Evolutionary conservation across 2,329 filamentous ascomycete species (phyloP).

Genomic region (Arthrobotrys megalospora): DNA sequence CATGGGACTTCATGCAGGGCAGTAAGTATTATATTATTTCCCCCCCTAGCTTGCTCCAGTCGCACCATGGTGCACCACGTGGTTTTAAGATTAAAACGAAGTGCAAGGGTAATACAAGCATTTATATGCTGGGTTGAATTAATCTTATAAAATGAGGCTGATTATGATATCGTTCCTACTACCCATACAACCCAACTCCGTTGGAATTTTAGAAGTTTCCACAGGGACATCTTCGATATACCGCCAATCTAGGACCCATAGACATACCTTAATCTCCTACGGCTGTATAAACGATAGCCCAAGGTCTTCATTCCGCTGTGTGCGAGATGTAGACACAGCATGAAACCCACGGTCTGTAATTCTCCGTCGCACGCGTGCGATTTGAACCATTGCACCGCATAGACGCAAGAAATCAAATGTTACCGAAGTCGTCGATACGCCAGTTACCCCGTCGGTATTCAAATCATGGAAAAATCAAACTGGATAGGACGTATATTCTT

Average conservation of each 20-base stretch:
- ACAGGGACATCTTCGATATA: neutral
- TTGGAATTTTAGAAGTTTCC: neutral
- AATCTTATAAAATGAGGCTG: neutral
- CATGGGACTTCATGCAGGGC: too few species aligned
- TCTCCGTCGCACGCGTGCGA: neutral
- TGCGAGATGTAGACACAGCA: neutral
- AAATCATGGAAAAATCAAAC: neutral
- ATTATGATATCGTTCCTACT: neutral
- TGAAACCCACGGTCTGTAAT: neutral
- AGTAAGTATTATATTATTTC: too few species aligned
- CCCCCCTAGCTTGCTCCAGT: too few species aligned
- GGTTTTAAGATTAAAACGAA: neutral
- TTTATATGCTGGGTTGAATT: neutral
- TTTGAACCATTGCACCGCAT: constrained; percentile 9
- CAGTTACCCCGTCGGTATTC: neutral
- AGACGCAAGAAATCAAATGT: neutral
- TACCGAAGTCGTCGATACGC: neutral
- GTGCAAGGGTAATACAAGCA: neutral
- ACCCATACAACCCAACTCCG: neutral
- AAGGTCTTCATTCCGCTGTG: neutral
- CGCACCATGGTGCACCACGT: neutral
- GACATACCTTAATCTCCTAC: too few species aligned
- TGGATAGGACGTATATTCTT: neutral
- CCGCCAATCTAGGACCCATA: too few species aligned
- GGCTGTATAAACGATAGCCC: neutral